Percentiles rank a stretch among this genome's conserved stretches.
Conservation (phyloP, 257 asterid species). For the Leptodermis oblonga region DNA sequence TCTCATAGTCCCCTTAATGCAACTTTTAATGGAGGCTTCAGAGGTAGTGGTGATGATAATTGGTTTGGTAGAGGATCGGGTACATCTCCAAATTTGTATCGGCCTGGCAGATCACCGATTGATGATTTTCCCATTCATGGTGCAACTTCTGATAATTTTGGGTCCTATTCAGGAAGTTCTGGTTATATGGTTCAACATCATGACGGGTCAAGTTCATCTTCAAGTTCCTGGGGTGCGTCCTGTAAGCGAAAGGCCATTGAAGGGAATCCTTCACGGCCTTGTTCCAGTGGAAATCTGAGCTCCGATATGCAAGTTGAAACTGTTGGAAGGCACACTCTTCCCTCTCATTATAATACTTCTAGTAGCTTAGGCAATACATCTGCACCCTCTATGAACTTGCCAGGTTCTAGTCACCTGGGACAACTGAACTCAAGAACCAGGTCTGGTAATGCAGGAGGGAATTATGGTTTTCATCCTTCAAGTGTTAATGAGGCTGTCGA, state of each 20-base stretch:
- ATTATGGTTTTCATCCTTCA: conserved; percentile 36
- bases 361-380: conserved; percentile 37
- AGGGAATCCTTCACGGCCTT: conserved; percentile 62
- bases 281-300: conserved; percentile 60
- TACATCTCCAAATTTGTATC: conserved; percentile 26
- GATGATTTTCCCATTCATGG: conserved; percentile 34
- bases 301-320: conserved; percentile 40
- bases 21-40: conserved; percentile 26
- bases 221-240: conserved; percentile 66
- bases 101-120: conserved; percentile 36
- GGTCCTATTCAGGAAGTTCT: conserved; percentile 43
- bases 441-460: conserved; percentile 29
- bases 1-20: conserved; percentile 28
- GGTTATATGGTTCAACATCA: conserved; percentile 32
- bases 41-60: conserved; percentile 23
- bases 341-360: conserved; percentile 34
- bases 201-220: conserved; percentile 50
- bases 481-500: conserved; percentile 40
- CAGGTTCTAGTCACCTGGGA: conserved; percentile 37
- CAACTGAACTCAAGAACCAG: conserved; percentile 41
- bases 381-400: conserved; percentile 34
- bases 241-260: conserved; percentile 83
- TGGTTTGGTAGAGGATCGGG: conserved; percentile 26
- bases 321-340: conserved; percentile 36
- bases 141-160: conserved; percentile 38